Base-by-base conservation (phyloP, 2,329 filamentous ascomycete genomes). In the Elsinoe ampelina region DNA sequence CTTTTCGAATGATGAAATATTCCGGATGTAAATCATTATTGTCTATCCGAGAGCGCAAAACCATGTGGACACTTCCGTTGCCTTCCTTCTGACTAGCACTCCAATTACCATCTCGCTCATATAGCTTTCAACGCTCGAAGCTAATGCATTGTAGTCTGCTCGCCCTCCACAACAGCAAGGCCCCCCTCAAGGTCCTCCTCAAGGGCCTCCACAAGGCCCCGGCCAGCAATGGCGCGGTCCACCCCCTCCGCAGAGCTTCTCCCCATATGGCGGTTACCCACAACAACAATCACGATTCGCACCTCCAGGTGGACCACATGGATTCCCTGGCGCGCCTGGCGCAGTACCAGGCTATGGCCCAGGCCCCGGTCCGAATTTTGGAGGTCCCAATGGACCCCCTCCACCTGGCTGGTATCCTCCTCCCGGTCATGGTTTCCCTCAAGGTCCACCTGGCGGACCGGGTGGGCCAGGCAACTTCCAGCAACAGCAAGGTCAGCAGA, bases 21-120 rank as follows among this genome's bases (percentile, higher is more conserved):
- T 86, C 81, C 90, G 91, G 91, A 95, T 95, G 89, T 93, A 89
- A 95, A 95, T 74, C 58, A 75, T 45, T 80, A 79, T 82, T 79
- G 78, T 81, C 82, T 80, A 85, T 86, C 87, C 87, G 87, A 86
- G 86, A 87, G 89, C 89, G 90, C 90, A 95, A 89, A 86, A 78
- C 80, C 81, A 77, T 95, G 91, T 95, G 85, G 91, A 95, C 75
- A 83, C 85, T 87, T 95, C 91, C 90, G 91, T 95, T 96, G 91
- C 90, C 91, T 96, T 96, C 91, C 91, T 96, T 95, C 90, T 96
- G 90, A 95, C 84, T 62, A 65, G 60, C 56, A 55, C 43, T 54
- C 48, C 48, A 19, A 58, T 57, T 15, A 51, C 30, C 45, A 58
- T 10, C n/a, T 42, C 10, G n/a, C 12, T 54, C 2, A 36, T 38